Evolutionary conservation across 352 stramenopile genomes (phyloP).

Genomic region (Pythium oligandrum): DNA sequence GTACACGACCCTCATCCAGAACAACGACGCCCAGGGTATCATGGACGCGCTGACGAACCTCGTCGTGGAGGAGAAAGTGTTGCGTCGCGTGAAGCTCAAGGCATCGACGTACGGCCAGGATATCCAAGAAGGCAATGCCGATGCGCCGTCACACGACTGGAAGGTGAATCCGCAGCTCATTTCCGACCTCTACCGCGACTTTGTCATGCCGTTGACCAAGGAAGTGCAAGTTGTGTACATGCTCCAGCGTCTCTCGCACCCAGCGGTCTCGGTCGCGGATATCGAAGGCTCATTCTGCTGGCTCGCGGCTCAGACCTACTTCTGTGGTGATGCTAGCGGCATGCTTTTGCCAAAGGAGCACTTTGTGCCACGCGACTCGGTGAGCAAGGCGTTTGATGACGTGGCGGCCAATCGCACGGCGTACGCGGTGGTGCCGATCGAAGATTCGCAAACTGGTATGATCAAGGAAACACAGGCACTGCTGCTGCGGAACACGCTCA

Average conservation of each 20-base stretch:
- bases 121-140: slow-evolving; percentile 45
- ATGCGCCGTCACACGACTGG: slow-evolving; percentile 33
- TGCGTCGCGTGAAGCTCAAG: slow-evolving; percentile 94
- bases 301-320: slow-evolving; percentile 62
- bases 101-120: slow-evolving; percentile 94
- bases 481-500: slow-evolving; percentile 63
- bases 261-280: slow-evolving; percentile 65
- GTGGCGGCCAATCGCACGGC: slow-evolving; percentile 77
- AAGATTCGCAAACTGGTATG: slow-evolving; percentile 81
- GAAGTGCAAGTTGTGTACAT: slow-evolving; percentile 96
- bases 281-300: slow-evolving; percentile 75
- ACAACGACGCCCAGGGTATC: slow-evolving; percentile 93
- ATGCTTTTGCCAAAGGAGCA: slow-evolving; percentile 31
- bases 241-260: slow-evolving; percentile 75
- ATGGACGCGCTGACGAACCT: slow-evolving; percentile 95
- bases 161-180: slow-evolving; percentile 97
- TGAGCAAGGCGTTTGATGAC: slow-evolving; percentile 75
- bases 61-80: slow-evolving; percentile 89
- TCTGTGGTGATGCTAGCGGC: slow-evolving; percentile 32
- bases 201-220: slow-evolving; percentile 99
- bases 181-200: slow-evolving; percentile 95
- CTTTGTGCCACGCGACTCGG: slow-evolving; percentile 49
- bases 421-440: slow-evolving; percentile 83
- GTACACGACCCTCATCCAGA: slow-evolving; percentile 91
- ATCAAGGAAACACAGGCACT: slow-evolving; percentile 84